Base-by-base conservation (phyloP, 805 yeast genomes). In the Kodamaea sagamina region DNA sequence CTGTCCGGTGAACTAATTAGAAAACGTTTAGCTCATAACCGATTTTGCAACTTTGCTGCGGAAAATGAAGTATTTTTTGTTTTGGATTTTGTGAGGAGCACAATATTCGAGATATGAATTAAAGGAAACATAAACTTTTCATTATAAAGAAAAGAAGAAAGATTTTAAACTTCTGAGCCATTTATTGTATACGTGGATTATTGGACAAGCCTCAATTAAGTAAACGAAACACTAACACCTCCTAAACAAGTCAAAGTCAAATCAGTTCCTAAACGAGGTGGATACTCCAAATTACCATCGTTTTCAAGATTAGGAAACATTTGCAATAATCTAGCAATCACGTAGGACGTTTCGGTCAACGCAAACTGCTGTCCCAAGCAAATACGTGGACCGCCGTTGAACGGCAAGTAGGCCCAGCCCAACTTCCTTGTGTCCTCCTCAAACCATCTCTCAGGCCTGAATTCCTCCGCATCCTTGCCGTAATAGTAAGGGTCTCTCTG, bases 361-460 rank as follows among this genome's bases (percentile, higher is more conserved):
- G 59, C 59, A 44, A 52, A 55, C 40, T 55, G 59, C 39, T 55
- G 59, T n/a, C 59, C 59, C 39, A 55, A 39, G 38, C 59, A 55
- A 32, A 53, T 55, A 6, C 59, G 49, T 7, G 59, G 59, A 2
- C 59, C 59, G 13, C 59, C 59, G 37, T 53, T 52, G 48, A 55
- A 55, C 1, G 59, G 59, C 15, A 55, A 45, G 31, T 41, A 55
- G 4, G 50, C 52, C 59, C 59, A 55, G 21, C 58, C 59, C 39
- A 50, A 37, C 41, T 48, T 53, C 21, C 22, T 35, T 29, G 24
- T 18, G 18, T 25, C 16, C 2, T 12, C 54, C 21, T 51, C 54
- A 29, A 48, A 53, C 72, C 72, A 67, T 50, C 72, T 57, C 46
- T 65, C 71, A 6, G 72, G 71, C 35, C 58, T 59, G 51, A 64